Base-by-base conservation (phyloP, 352 stramenopile genomes). In the Paralagenidium karlingii region DNA sequence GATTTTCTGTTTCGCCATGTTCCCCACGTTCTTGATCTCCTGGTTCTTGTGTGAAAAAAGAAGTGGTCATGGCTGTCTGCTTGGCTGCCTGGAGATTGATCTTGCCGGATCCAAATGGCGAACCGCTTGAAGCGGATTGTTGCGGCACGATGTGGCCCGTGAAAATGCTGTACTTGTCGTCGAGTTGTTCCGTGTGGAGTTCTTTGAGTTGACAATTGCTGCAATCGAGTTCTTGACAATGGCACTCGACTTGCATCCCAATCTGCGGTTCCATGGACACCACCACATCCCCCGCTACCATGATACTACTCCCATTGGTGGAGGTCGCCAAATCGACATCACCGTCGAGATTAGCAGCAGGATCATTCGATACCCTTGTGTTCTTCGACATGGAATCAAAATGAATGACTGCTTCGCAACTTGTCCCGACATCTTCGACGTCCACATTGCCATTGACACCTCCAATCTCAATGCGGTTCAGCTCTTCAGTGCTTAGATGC, bases 41-140 rank as follows among this genome's bases (percentile, higher is more conserved):
- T 11, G 43, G 58, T 12, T 65, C 53, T 2, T 55, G 45, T 32
- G 71, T 66, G 40, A 89, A 89, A 49, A 89, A 89, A 2, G 76
- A 89, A n/a, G 76, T 89, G 7, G 59, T 60, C 60, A 86, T 62
- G 0, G 76, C 76, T 1, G 68, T 58, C 15, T 60, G 53, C 54
- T 84, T 89, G 32, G 73, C 73, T 34, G 55, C 69, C 9, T 57
- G 47, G n/a, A 81, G 37, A 40, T 86, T 85, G 43, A 89, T 86
- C 45, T 86, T 86, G 12, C 71, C 76, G 0, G 63, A 70, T 16
- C 29, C 24, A 20, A 36, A 16, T n/a, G n/a, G n/a, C 28, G 28
- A 11, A 11, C 28, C 28, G 15, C 28, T 32, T 11, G 11, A 13
- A 31, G 36, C 21, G 15, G 28, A 33, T 5, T 56, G 38, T 16